Evolutionary conservation across 352 stramenopile species (phyloP), one percentile per base, ranked within the genome.

Genomic region (Phytophthora cryptogea): DNA sequence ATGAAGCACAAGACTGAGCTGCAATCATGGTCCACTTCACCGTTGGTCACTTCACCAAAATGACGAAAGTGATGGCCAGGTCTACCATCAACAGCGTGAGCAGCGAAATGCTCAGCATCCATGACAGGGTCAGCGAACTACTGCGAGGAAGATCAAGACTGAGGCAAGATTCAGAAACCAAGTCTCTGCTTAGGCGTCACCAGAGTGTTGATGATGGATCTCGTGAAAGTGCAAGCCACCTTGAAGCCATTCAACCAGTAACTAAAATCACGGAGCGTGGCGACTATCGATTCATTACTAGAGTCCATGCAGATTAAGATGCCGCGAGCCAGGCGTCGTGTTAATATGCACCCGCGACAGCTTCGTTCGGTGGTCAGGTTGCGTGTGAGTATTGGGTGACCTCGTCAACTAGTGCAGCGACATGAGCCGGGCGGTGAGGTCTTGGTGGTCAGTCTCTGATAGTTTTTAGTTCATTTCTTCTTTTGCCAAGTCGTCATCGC

Each of bases 21-120:
- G 59, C 84, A 93, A 48, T 89, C 59, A 9, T 73, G 63, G 28
- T 91, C 80, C 17, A 91, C 78, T 48, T 86, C 72, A 9, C 84
- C 84, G 47, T 93, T 59, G 14, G 77, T 88, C 26, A 91, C 83
- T 93, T 93, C 14, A 88, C 81, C 36, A 93, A 70, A 47, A 90
- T 88, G 42, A 78, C 81, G 39, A 91, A 86, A 37, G 83, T 89
- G 56, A 88, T 90, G n/a, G 79, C 81, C 33, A 93, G 52, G 52
- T 93, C 83, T 30, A 89, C 65, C 74, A 93, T 88, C 17, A 93
- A 68, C 35, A 91, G 68, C 36, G 66, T 66, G 14, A 91, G 54
- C 31, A 93, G 52, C 27, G 81, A 76, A 27, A 84, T 78, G 32
- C 75, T 86, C 20, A 90, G 57, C 68, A 90, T 86, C 84, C 84